Evolutionary conservation across 1,139 yeast genomes (phyloP), one percentile per base, ranked within the genome.

Genomic region (Blastobotrys petasosporus): DNA sequence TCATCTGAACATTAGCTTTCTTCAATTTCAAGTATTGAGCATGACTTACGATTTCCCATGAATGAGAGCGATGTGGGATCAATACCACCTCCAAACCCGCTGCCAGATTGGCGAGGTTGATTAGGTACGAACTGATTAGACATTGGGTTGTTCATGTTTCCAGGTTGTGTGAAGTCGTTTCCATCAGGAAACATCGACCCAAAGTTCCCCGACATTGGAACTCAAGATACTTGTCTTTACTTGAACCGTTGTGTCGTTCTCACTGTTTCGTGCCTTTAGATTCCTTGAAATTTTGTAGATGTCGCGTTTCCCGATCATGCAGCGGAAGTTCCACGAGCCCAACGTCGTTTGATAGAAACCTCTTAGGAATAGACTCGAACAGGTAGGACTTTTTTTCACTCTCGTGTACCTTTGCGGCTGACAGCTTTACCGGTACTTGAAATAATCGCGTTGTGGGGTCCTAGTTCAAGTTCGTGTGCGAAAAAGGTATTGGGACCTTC

Each of bases 61-160:
- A 44, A 47, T 13, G 43, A 32, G 11, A 46, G 32, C 10, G 46
- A 37, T 11, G 45, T 30, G 12, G 49, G 49, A 32, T 46, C 49
- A 9, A 44, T 31, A 2, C 6, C 25, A 20, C 28, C 40, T 30
- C 37, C 45, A 31, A 36, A 41, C 15, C 45, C 36, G 8, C 15
- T 32, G 8, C 37, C 28, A 3, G 32, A 32, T 28, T 32, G 43
- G 5, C 31, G 39, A 13, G 16, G 7, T 16, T 33, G 36, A 13
- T 33, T 33, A 33, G 36, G 36, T 9, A 40, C 33, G 32, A 38
- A 44, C 28, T 44, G 35, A 15, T 35, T 42, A 11, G 32, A 13
- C 42, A 23, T 23, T 29, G 17, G 39, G 32, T 36, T 38, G 29
- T 35, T 35, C 32, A n/a, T 23, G 17, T 17, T 37, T 17, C 37